phyloP scores from a whole-genome alignment of 768 basidiomycete species.

The Rhizopogon vinicolor region DNA sequence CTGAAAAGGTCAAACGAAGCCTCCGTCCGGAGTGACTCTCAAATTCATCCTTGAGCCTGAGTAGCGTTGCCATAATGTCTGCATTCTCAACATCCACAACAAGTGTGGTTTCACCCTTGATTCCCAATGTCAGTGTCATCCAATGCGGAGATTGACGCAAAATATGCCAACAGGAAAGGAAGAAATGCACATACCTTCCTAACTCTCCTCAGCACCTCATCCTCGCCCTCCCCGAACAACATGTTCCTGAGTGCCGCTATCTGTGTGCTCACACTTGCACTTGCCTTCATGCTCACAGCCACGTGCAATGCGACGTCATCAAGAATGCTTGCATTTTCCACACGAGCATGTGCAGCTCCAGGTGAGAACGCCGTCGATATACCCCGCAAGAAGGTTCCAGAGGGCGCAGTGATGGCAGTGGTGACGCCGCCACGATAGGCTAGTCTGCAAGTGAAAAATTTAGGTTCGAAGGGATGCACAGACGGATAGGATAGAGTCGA shows the following conservation, averaged over 20 bases:
- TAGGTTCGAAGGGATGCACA: neutral
- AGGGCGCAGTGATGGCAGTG: conserved; percentile 47
- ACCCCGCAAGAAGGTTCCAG: conserved; percentile 49
- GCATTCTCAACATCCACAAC: conserved; percentile 65
- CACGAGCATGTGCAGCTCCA: conserved; percentile 44
- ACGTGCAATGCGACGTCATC: conserved; percentile 62
- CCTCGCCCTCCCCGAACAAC: conserved; percentile 49
- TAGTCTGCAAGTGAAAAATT: conserved; percentile 32
- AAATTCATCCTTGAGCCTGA: conserved; percentile 65
- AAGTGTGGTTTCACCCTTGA: conserved; percentile 57
- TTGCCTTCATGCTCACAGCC: conserved; percentile 35
- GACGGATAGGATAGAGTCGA: neutral
- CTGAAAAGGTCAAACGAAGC: conserved; percentile 59
- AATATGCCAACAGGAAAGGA: neutral
- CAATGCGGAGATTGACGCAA: neutral
- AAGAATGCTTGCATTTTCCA: conserved; percentile 59
- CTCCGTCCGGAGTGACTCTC: conserved; percentile 51
- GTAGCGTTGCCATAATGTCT: conserved; percentile 68
- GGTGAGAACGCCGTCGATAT: conserved; percentile 60
- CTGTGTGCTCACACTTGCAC: conserved; percentile 60
- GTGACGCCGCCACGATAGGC: conserved; percentile 70
- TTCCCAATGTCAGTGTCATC: neutral
- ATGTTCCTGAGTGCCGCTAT: conserved; percentile 58
- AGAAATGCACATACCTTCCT: conserved; percentile 7
- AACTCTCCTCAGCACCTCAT: conserved; percentile 19